phyloP scores from a whole-genome alignment of 208 protist genomes.

The Leishmania lainsoni region DNA sequence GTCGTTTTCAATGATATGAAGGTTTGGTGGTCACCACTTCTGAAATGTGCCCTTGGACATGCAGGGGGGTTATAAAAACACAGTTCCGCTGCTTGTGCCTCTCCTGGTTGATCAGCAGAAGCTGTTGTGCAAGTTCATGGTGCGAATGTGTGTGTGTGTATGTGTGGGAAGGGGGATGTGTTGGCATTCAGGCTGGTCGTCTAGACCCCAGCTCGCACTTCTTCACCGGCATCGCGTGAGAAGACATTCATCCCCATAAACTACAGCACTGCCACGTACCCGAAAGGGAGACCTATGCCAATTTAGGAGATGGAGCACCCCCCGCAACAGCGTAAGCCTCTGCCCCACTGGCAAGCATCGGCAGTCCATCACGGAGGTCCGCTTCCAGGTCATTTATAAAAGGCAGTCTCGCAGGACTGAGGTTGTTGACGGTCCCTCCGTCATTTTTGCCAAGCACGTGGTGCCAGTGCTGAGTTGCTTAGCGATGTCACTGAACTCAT shows the following conservation, averaged over 20 bases:
- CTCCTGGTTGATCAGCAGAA: neutral
- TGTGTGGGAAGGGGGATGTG: constrained; percentile 33
- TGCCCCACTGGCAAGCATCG: neutral
- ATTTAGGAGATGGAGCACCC: neutral
- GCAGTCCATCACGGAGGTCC: neutral
- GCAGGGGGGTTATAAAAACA: neutral
- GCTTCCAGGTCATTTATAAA: neutral
- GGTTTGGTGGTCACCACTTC: neutral
- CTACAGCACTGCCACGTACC: neutral
- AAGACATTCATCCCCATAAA: constrained; percentile 56
- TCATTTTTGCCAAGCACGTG: constrained; percentile 58
- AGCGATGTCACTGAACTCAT: constrained; percentile 49
- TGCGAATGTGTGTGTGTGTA: constrained; percentile 27
- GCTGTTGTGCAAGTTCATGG: constrained; percentile 37
- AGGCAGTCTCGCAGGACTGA: constrained; percentile 39
- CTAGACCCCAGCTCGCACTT: constrained; percentile 76
- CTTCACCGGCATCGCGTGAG: constrained; percentile 58
- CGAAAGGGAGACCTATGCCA: neutral
- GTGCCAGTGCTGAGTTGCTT: constrained; percentile 44
- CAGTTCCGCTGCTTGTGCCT: neutral
- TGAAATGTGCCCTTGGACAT: neutral
- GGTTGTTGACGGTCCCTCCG: constrained; percentile 56
- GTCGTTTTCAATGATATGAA: neutral
- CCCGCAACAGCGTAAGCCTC: neutral
- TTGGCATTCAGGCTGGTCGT: constrained; percentile 72